Conservation (phyloP, 129 eudicot species). For the Ambrosia artemisiifolia region DNA sequence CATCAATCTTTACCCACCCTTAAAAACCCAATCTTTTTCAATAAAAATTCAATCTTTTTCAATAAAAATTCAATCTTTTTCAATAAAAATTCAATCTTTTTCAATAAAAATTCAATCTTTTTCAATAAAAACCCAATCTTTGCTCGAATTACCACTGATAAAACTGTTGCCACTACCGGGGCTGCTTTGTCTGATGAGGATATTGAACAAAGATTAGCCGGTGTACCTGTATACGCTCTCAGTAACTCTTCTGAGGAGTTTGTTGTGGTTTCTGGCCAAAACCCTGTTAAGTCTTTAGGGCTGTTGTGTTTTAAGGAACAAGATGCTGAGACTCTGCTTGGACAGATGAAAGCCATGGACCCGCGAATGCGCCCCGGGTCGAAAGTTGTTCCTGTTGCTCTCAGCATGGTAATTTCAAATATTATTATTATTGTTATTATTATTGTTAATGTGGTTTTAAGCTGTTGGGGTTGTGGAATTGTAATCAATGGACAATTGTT, state of each 20-base stretch:
- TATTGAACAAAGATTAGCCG: slow-evolving; percentile 64
- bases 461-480: no score
- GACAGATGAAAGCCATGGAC: slow-evolving; percentile 65
- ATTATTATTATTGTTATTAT: no score
- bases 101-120: background rate
- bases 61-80: slow-evolving; percentile 26
- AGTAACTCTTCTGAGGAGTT: slow-evolving; percentile 62
- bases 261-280: slow-evolving; percentile 62
- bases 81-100: no score
- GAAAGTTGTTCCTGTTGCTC: slow-evolving; percentile 77
- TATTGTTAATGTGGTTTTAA: no score
- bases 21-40: background rate
- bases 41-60: slow-evolving; percentile 2
- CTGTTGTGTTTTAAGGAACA: slow-evolving; percentile 70
- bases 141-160: slow-evolving; percentile 33
- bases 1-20: slow-evolving; percentile 8
- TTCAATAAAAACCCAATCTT: slow-evolving; percentile 25
- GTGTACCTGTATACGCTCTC: slow-evolving; percentile 80
- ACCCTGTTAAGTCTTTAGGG: slow-evolving; percentile 52
- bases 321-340: slow-evolving; percentile 66
- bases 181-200: slow-evolving; percentile 36
- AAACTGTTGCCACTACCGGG: background rate
- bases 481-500: no score
- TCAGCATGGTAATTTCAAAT: slow-evolving; percentile 90
- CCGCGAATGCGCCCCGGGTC: slow-evolving; percentile 59